These are phyloP conservation scores for Pseudoneurospora amorphoporcata DNA, from an alignment of 495 filamentous ascomycete genomes.

Conservation along the genomic window DNA sequence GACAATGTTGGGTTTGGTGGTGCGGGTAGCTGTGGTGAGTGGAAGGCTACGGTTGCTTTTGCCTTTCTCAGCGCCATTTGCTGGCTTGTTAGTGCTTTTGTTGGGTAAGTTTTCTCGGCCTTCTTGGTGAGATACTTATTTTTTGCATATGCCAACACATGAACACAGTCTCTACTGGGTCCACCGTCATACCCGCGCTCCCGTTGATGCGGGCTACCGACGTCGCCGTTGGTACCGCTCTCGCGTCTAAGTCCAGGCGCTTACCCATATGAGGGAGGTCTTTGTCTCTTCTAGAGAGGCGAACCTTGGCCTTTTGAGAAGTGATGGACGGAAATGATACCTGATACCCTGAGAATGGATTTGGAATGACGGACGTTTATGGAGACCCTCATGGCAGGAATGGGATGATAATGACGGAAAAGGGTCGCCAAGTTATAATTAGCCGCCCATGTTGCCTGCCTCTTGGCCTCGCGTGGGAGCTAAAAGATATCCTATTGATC, in stretches of 20 bases:
- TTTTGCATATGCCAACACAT: not conserved
- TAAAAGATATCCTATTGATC: not conserved
- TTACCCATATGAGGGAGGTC: not conserved
- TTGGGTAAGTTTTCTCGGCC: conserved; percentile 22
- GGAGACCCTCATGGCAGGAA: not conserved
- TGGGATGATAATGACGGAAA: not conserved
- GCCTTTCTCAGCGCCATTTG: conserved; percentile 55
- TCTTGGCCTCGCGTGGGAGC: not conserved
- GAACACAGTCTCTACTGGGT: conserved; percentile 31
- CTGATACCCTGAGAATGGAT: not conserved
- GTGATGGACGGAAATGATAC: not conserved
- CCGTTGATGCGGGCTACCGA: conserved; percentile 10
- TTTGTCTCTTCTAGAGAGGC: not conserved
- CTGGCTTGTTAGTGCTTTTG: conserved; percentile 51
- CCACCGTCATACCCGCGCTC: conserved; percentile 18
- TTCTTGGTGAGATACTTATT: not conserved
- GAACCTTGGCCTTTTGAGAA: not conserved
- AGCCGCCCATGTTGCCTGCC: not conserved
- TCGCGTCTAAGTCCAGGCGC: conserved; percentile 23
- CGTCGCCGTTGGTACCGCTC: conserved; percentile 34
- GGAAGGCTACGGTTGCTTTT: conserved; percentile 60
- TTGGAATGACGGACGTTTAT: not conserved
- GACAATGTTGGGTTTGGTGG: conserved; percentile 82
- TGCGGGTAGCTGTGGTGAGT: conserved; percentile 48
- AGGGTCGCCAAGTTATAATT: not conserved